Evolutionary conservation across 257 asterid genomes (phyloP), one percentile per base, ranked within the genome.

Genomic region (Handroanthus guayacan): DNA sequence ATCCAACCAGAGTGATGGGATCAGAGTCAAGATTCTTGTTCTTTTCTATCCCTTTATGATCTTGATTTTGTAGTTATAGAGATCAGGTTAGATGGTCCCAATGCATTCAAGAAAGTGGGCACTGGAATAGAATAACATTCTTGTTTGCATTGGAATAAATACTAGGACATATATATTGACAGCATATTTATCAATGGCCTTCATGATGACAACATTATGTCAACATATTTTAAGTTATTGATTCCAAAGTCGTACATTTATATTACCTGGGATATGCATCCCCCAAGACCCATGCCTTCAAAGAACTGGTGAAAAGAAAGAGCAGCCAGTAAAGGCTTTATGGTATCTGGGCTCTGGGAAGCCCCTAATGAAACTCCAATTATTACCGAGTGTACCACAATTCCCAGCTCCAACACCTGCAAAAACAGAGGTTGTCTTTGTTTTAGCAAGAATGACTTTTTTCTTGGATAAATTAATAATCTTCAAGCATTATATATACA

Each of bases 251-350:
- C 31, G 31, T 25, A 25, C 31, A 9, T 20, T 12, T 8, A n/a
- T 55, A 57, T 12, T 67, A 89, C 91, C 91, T 89, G 91, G 4
- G 92, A 80, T 36, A 89, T 83, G 80, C 94, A 89, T 25, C 94
- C 94, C 67, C 94, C 94, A 38, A 89, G 91, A 9, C 94, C 94
- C 89, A 89, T 87, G 31, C 94, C 94, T 17, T 86, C 94, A 48
- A 89, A 89, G 79, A 89, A 87, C 70, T 89, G 94, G 62, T 89
- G 94, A 71, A 86, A 89, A 36, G 90, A 87, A 78, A 89, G 78
- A 18, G 94, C 94, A 18, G 79, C 87, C 69, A 89, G 56, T 79
- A 89, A 63, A 36, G 94, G 87, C 82, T 82, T 89, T 44, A 89
- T 80, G 9, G 90, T 82, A 7, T 84, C 81, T 13, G 70, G 47